phyloP scores from a whole-genome alignment of 208 protist species.

The Spongospora subterranea region DNA sequence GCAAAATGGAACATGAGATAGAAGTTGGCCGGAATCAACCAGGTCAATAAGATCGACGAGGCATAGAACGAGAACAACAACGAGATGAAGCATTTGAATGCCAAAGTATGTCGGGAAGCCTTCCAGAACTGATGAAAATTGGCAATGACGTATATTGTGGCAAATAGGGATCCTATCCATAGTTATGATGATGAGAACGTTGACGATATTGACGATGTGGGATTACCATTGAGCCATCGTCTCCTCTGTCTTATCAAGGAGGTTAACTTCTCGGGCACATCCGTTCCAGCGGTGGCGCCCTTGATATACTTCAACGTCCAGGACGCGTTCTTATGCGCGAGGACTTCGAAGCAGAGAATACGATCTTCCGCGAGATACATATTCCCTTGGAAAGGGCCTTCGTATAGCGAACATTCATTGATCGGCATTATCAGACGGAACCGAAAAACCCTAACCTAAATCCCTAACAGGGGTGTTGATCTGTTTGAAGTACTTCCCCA shows the following conservation, averaged over 20 bases:
- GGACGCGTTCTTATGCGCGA: constrained; percentile 7
- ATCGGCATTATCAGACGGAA: not conserved
- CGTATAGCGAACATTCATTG: not conserved
- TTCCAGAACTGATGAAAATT: constrained; percentile 31
- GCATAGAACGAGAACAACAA: constrained; percentile 50
- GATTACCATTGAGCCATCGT: constrained; percentile 23
- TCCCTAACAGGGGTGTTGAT: constrained; percentile 40
- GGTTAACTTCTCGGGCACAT: constrained; percentile 33
- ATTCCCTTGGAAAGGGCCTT: constrained; percentile 22
- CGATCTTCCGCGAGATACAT: constrained; percentile 52
- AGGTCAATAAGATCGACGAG: not conserved
- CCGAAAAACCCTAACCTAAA: not conserved
- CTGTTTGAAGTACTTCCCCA: constrained; percentile 50
- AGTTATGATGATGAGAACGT: not conserved
- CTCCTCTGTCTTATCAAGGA: constrained; percentile 6
- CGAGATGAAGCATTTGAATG: not conserved
- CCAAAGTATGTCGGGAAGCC: not conserved
- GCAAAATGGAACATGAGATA: constrained; percentile 53
- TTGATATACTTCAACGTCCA: constrained; percentile 37
- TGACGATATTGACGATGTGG: not conserved
- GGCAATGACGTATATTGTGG: constrained; percentile 24
- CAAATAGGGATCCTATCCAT: constrained; percentile 16
- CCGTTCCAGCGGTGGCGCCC: not conserved
- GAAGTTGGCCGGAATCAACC: constrained; percentile 8
- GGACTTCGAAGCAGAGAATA: constrained; percentile 39